A percentile compares a stretch with the other conserved stretches of the same genome.
phyloP scores from a whole-genome alignment of 176 grass and related monocot species.

The Avena atlantica region DNA sequence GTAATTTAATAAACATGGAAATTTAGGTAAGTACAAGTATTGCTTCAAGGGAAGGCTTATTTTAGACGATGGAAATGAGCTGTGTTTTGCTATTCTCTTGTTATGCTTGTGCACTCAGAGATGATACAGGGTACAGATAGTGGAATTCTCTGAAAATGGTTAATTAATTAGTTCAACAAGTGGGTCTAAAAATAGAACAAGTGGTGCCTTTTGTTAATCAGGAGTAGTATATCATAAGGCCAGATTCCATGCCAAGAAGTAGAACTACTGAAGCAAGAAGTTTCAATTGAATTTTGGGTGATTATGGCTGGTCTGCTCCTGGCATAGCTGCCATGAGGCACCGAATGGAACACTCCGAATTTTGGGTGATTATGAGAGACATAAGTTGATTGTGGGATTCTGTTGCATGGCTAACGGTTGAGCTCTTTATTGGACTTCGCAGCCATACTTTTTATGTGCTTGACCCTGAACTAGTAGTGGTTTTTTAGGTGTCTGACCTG shows the following conservation, averaged over 20 bases:
- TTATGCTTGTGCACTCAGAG: neutral
- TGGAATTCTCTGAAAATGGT: constrained; percentile 1
- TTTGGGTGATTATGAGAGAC: neutral
- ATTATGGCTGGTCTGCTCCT: constrained; percentile 1
- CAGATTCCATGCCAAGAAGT: constrained; percentile 26
- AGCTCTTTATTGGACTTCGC: constrained; percentile 28
- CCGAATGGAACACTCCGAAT: neutral
- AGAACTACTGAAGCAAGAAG: neutral
- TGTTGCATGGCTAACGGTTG: constrained; percentile 1
- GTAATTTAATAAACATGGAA: neutral
- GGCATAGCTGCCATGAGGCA: neutral
- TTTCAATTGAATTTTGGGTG: constrained; percentile 12
- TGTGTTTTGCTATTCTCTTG: constrained; percentile 26
- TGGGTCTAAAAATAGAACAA: constrained; percentile 41
- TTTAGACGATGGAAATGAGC: neutral
- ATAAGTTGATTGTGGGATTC: constrained; percentile 8
- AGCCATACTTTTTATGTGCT: constrained; percentile 41
- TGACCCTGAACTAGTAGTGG: constrained; percentile 30
- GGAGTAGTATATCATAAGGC: neutral
- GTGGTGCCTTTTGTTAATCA: constrained; percentile 40
- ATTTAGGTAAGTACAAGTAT: neutral
- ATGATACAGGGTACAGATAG: neutral
- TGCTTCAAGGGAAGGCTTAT: neutral
- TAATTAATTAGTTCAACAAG: constrained; percentile 28
- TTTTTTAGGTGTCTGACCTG: constrained; percentile 36